Conservation (phyloP, 768 basidiomycete genomes). For the Amanita jacksonii region DNA sequence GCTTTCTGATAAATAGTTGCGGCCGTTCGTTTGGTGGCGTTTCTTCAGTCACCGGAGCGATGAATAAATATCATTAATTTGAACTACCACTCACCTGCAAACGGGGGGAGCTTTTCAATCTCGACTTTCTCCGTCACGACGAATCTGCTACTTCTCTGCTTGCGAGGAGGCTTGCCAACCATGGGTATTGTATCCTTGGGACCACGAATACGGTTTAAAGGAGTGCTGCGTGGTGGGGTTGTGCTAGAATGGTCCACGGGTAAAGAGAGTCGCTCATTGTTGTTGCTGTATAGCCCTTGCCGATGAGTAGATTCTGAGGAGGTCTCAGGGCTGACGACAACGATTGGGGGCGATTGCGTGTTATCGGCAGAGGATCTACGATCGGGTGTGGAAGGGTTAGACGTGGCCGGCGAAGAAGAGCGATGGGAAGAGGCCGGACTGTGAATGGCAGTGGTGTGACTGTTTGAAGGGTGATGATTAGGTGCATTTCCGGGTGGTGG, state of each 20-base stretch:
- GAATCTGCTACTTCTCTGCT: conserved; percentile 95
- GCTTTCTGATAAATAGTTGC: conserved; percentile 86
- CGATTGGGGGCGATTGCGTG: conserved; percentile 57
- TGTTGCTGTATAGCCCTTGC: conserved; percentile 27
- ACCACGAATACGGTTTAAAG: conserved; percentile 66
- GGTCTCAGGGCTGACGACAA: conserved; percentile 74
- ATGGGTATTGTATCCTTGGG: conserved; percentile 97
- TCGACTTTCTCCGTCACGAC: conserved; percentile 95
- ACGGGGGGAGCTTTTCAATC: conserved; percentile 87
- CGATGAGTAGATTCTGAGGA: conserved; percentile 38
- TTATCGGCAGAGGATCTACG: conserved; percentile 46
- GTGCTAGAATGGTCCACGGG: conserved; percentile 39
- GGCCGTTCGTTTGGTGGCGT: conserved; percentile 82
- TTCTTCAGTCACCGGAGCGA: conserved; percentile 39
- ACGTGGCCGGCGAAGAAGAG: conserved; percentile 31
- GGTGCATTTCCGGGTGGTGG: conserved; percentile 36
- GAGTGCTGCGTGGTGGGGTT: conserved; percentile 56
- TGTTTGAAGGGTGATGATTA: conserved; percentile 28
- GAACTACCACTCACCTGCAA: conserved; percentile 55
- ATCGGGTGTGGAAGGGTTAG: conserved; percentile 37
- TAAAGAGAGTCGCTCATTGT: conserved; percentile 39
- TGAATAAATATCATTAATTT: background rate
- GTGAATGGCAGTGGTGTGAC: conserved; percentile 29
- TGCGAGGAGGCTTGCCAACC: conserved; percentile 91
- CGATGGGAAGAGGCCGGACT: conserved; percentile 32